Percentiles rank a stretch among this genome's conserved stretches.
Conservation (phyloP, 2,329 filamentous ascomycete species). For the Venturia aucupariae region DNA sequence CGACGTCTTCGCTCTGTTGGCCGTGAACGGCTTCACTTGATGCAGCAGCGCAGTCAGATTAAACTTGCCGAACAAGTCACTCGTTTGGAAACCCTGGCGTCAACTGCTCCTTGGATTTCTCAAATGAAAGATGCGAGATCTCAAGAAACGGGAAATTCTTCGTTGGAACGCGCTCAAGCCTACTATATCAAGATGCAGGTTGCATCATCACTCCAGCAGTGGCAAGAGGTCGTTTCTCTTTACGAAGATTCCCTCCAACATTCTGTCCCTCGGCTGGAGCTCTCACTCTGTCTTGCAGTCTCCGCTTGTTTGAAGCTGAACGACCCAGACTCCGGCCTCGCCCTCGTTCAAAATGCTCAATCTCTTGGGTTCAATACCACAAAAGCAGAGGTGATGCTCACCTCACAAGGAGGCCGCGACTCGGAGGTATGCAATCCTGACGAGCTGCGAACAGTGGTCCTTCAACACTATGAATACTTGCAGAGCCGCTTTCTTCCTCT, state of each 20-base stretch:
- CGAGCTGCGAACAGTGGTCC: background rate
- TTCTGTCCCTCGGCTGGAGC: background rate
- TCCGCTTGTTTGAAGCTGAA: background rate
- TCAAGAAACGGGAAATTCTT: background rate
- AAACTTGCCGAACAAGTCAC: constrained; percentile 1
- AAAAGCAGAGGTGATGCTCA: background rate
- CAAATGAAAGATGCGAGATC: background rate
- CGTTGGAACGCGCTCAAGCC: background rate
- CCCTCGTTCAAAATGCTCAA: background rate
- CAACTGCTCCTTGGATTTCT: background rate
- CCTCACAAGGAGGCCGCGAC: background rate
- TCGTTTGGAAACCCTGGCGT: background rate
- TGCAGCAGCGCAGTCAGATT: background rate
- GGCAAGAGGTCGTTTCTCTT: constrained; percentile 2
- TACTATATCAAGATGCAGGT: constrained; percentile 1
- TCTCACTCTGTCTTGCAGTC: background rate
- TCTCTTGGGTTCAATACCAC: background rate
- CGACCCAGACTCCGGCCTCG: background rate
- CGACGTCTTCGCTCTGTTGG: background rate
- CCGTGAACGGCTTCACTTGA: background rate
- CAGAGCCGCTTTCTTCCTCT: background rate
- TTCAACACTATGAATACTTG: background rate
- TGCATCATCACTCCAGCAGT: background rate
- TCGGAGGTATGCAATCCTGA: background rate
- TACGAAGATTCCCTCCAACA: background rate